These are phyloP conservation scores for Garcia nutans DNA, from an alignment of 345 rosid genomes.

Conservation along the genomic window DNA sequence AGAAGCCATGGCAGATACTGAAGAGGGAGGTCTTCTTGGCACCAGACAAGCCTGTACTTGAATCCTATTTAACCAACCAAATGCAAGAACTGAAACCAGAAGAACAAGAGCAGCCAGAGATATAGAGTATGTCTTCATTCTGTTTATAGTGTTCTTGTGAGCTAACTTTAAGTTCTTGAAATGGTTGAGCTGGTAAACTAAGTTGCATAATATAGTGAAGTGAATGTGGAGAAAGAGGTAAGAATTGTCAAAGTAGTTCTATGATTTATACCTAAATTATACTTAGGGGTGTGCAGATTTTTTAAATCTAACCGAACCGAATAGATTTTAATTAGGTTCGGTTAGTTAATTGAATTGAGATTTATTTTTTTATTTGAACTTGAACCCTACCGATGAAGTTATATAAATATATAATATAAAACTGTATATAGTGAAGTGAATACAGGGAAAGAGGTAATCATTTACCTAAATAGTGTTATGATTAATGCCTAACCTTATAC, in stretches of 20 bases:
- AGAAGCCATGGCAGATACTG: neutral
- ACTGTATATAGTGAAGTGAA: no score
- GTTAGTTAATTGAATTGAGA: no score
- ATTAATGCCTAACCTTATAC: no score
- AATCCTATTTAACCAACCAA: conserved; percentile 33
- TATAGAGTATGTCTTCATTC: conserved; percentile 46
- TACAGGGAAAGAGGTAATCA: no score
- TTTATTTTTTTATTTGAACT: no score
- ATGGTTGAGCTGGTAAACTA: neutral
- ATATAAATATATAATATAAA: no score
- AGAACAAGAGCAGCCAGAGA: conserved; percentile 35
- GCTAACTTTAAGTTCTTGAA: neutral
- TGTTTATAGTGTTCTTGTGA: neutral
- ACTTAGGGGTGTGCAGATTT: neutral
- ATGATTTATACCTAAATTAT: neutral
- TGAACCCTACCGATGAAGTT: no score
- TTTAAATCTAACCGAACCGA: no score
- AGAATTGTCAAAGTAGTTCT: neutral
- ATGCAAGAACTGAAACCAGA: conserved; percentile 39
- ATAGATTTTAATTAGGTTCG: no score
- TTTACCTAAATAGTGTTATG: no score
- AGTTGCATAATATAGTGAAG: neutral
- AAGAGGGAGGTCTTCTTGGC: neutral
- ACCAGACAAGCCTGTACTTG: conserved; percentile 44
- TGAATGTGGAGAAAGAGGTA: neutral